phyloP scores from a whole-genome alignment of 2,329 filamentous ascomycete genomes.

The Arachnopeziza araneosa region DNA sequence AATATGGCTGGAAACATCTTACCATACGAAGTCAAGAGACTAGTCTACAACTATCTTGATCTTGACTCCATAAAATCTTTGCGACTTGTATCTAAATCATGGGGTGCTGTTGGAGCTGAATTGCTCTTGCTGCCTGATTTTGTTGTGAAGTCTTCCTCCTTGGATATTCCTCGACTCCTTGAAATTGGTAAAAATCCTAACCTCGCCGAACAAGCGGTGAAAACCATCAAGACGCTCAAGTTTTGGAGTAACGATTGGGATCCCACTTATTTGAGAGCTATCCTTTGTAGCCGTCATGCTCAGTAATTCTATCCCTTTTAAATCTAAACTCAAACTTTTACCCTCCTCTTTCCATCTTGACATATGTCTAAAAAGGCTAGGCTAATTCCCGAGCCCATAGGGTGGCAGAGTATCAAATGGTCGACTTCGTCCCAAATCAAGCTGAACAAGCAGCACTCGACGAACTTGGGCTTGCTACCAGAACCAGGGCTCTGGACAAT shows the following conservation, averaged over 20 bases:
- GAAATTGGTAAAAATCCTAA: slow-evolving; percentile 4
- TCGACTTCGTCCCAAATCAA: slow-evolving; percentile 11
- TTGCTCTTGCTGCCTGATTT: slow-evolving; percentile 38
- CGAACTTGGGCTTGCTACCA: slow-evolving; percentile 12
- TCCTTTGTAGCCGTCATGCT: slow-evolving; percentile 13
- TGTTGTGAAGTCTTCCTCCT: slow-evolving; percentile 40
- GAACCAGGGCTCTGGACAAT: slow-evolving; percentile 5
- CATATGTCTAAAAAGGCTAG: not conserved
- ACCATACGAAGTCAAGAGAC: slow-evolving; percentile 15
- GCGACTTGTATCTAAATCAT: slow-evolving; percentile 11
- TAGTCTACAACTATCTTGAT: slow-evolving; percentile 10
- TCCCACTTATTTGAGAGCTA: slow-evolving; percentile 8
- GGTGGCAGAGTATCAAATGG: slow-evolving; percentile 1
- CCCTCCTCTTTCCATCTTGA: not conserved
- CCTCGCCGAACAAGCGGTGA: slow-evolving; percentile 10
- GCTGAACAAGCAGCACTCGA: slow-evolving; percentile 12
- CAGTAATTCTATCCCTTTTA: not conserved
- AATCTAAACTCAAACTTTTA: no score
- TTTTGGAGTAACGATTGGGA: slow-evolving; percentile 15
- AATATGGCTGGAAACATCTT: slow-evolving; percentile 6
- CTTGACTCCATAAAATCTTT: slow-evolving; percentile 10
- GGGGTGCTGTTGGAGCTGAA: slow-evolving; percentile 11
- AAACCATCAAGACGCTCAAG: slow-evolving; percentile 6
- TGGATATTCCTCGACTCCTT: slow-evolving; percentile 32
- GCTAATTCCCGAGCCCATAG: not conserved